Percentiles rank a stretch among this genome's conserved stretches.
phyloP scores from a whole-genome alignment of 768 basidiomycete genomes.

The Myochromella boudieri region DNA sequence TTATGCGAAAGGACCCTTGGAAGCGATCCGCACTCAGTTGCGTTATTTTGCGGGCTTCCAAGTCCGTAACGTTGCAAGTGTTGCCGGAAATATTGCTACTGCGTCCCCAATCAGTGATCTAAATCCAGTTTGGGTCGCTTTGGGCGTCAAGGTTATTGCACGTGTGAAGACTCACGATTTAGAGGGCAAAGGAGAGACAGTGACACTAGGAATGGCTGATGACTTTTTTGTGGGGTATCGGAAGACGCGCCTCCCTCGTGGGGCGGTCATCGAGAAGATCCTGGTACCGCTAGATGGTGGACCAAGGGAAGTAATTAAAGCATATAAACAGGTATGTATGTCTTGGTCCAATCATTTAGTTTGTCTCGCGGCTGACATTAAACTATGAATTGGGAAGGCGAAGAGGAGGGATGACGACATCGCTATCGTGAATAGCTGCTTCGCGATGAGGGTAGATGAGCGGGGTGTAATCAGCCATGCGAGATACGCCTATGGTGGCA shows the following conservation, averaged over 20 bases:
- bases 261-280: slow-evolving; percentile 13
- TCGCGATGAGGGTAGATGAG: slow-evolving; percentile 9
- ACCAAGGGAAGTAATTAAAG: slow-evolving; percentile 14
- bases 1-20: slow-evolving; percentile 13
- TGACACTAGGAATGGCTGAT: slow-evolving; percentile 15
- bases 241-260: slow-evolving; percentile 12
- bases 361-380: neutral
- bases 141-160: slow-evolving; percentile 10
- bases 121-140: slow-evolving; percentile 15
- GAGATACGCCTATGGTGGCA: slow-evolving; percentile 16
- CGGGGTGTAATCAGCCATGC: slow-evolving; percentile 10
- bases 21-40: slow-evolving; percentile 12
- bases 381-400: slow-evolving; percentile 4
- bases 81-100: slow-evolving; percentile 16
- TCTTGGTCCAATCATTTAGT: neutral
- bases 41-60: slow-evolving; percentile 17
- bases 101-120: slow-evolving; percentile 18
- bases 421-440: slow-evolving; percentile 16
- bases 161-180: too few species aligned
- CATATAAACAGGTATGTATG: slow-evolving; percentile 15
- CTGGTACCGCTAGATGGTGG: slow-evolving; percentile 16
- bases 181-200: slow-evolving; percentile 5
- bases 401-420: slow-evolving; percentile 17
- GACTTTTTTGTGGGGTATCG: slow-evolving; percentile 17
- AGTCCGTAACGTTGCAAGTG: slow-evolving; percentile 16